Evolutionary conservation across 441 rosid genomes (phyloP), one percentile per base, ranked within the genome.

Genomic region (Populus trichocarpa): DNA sequence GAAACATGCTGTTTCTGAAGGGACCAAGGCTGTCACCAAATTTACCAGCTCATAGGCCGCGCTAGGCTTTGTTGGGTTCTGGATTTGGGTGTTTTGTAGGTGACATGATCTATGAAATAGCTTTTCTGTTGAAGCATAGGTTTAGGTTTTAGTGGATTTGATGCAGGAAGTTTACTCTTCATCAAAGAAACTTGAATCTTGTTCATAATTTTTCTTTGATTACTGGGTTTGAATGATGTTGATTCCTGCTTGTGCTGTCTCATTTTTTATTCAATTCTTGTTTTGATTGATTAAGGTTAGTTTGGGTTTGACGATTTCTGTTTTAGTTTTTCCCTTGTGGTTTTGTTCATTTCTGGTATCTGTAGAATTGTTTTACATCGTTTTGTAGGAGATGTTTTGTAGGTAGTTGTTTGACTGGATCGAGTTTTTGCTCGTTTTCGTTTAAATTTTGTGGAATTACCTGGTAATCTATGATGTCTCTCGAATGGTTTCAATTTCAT

Each of bases 41-140:
- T 79, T 79, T 32, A 77, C 85, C 18, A 83, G 83, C 81, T 85
- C 89, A 70, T 84, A 72, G 80, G n/a, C 5, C 67, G 32, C 40
- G 40, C 14, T 68, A 76, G 69, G 73, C 42, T 46, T 78, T 78
- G 61, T 4, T 20, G 20, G 13, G 66, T 22, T 61, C 26, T 61
- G 6, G 6, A 10, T 61, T n/a, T 57, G 3, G 23, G 13, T 22
- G 12, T 25, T 57, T 57, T 18, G 32, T 1, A 2, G 12, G 28
- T 23, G 38, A 6, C 3, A 9, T 2, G 3, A 12, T n/a, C n/a
- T 4, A 0, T 22, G 30, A 35, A 18, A 40, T 73, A 14, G 67
- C 8, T 20, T 38, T n/a, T 20, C 8, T 12, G 22, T 2, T 25
- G 20, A 12, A 38, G 33, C 7, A 18, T 9, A 26, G 25, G 12